Base-by-base conservation (phyloP, 75 land plant species). In the Pinus tabuliformis region DNA sequence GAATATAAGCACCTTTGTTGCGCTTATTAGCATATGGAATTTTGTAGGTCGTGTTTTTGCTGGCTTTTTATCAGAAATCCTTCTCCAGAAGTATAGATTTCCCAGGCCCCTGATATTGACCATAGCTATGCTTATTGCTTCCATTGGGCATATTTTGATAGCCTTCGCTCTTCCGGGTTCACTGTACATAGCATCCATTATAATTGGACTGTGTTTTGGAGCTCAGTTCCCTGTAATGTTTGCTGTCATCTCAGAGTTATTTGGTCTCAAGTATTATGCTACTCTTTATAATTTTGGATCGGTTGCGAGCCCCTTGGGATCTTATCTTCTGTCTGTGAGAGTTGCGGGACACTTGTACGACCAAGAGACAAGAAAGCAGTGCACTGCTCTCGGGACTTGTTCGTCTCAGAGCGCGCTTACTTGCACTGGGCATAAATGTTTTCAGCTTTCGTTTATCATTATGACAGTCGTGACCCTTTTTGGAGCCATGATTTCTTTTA, bases 141-240 rank as follows among this genome's bases (percentile, higher is more conserved):
- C 80, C 24, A 59, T 71, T 9, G 86, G 90, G 21, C 84, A 85
- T 30, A 57, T 84, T 9, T 57, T 81, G 36, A 83, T 87, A 45
- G 89, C 89, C 58, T 78, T 80, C 58, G 79, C 61, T 4, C 65
- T 65, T 14, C 81, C 81, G 3, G 78, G 80, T 90, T 88, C 3
- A 37, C 87, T 6, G 59, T 30, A 30, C 30, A 1, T 30, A 30
- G 30, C 30, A 1, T 30, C 30, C 30, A 30, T 30, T 30, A 30
- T 90, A n/a, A 83, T 85, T 5, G 92, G 92, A 37, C 80, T 91
- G 73, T 75, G 81, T 20, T 88, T 82, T 36, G 93, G 93, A 6
- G 89, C 89, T 4, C 89, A 83, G 64, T 77, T 82, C 77, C 81
- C 92, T 2, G 71, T 87, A 17, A 68, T 88, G n/a, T 88, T 82